These are phyloP conservation scores for Boletellus ananiceps DNA, from an alignment of 768 basidiomycete genomes.

Conservation along the genomic window DNA sequence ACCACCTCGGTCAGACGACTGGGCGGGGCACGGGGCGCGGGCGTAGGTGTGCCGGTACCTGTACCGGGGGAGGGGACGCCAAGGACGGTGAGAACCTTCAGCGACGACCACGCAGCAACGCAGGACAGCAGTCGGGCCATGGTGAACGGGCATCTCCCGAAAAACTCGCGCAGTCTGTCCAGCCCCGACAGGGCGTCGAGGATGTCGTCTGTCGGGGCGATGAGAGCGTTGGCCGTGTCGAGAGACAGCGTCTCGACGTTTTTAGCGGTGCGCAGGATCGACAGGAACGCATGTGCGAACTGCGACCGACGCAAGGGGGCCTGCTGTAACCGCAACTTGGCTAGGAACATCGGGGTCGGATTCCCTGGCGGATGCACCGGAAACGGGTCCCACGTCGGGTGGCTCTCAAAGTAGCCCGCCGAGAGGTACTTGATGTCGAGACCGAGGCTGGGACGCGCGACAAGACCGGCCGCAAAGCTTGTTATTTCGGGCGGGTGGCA, in stretches of 20 bases:
- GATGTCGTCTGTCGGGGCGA: not conserved
- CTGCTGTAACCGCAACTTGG: not conserved
- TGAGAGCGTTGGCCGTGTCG: not conserved
- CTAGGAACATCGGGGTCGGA: not conserved
- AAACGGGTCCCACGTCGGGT: conserved; percentile 4
- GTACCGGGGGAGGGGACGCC: not conserved
- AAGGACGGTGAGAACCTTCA: conserved; percentile 4
- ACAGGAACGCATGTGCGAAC: conserved; percentile 1
- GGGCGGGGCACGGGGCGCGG: not conserved
- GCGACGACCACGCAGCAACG: conserved; percentile 7
- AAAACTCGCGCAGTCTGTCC: not conserved
- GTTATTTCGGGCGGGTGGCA: conserved; percentile 6
- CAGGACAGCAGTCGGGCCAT: conserved; percentile 1
- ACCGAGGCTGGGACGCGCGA: not conserved
- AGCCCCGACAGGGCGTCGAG: not conserved
- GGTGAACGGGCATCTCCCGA: not conserved
- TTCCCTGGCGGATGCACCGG: not conserved
- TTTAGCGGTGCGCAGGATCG: conserved; percentile 1
- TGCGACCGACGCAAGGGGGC: not conserved
- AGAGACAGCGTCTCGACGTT: conserved; percentile 2
- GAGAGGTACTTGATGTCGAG: conserved; percentile 11
- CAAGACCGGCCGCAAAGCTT: not conserved
- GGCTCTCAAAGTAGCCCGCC: conserved; percentile 1
- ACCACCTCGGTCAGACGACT: conserved; percentile 2
- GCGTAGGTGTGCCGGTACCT: not conserved